These are phyloP conservation scores for Lactarius hatsudake DNA, from an alignment of 768 basidiomycete species.

Conservation along the genomic window DNA sequence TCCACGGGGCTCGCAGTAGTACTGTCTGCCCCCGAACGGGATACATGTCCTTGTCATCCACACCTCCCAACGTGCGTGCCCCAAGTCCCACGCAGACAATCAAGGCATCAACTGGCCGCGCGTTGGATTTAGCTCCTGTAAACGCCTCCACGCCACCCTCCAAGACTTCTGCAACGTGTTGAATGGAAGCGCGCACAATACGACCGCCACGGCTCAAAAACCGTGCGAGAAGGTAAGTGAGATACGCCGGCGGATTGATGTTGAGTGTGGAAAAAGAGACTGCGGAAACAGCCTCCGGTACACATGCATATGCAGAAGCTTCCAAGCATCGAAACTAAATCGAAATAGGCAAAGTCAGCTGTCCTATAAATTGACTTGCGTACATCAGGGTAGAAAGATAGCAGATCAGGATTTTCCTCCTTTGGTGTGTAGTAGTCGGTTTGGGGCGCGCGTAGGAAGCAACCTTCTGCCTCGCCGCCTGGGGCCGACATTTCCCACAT, in stretches of 20 bases:
- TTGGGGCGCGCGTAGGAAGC: slow-evolving; percentile 62
- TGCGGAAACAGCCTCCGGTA: slow-evolving; percentile 45
- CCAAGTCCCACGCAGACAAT: slow-evolving; percentile 71
- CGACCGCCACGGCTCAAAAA: slow-evolving; percentile 62
- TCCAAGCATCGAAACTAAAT: slow-evolving; percentile 42
- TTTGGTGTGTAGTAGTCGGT: slow-evolving; percentile 54
- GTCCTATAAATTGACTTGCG: slow-evolving; percentile 1
- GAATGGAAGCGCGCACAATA: slow-evolving; percentile 55
- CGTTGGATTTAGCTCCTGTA: slow-evolving; percentile 21
- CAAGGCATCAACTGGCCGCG: slow-evolving; percentile 45
- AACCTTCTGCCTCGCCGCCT: slow-evolving; percentile 51
- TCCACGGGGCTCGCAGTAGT: slow-evolving; percentile 48
- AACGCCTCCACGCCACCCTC: slow-evolving; percentile 47
- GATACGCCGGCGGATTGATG: slow-evolving; percentile 62
- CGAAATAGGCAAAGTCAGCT: background rate
- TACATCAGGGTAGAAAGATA: slow-evolving; percentile 37
- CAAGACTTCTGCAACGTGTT: slow-evolving; percentile 68
- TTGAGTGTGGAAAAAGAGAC: slow-evolving; percentile 63
- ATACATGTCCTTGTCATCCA: slow-evolving; percentile 48
- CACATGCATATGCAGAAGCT: slow-evolving; percentile 37
- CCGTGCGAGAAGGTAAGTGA: slow-evolving; percentile 58
- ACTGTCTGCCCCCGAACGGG: slow-evolving; percentile 49
- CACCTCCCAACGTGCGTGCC: slow-evolving; percentile 48
- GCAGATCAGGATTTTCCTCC: slow-evolving; percentile 39
- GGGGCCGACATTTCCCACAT: slow-evolving; percentile 74